Base-by-base conservation (phyloP, 139 green algal species). In the Microglena sp. region DNA sequence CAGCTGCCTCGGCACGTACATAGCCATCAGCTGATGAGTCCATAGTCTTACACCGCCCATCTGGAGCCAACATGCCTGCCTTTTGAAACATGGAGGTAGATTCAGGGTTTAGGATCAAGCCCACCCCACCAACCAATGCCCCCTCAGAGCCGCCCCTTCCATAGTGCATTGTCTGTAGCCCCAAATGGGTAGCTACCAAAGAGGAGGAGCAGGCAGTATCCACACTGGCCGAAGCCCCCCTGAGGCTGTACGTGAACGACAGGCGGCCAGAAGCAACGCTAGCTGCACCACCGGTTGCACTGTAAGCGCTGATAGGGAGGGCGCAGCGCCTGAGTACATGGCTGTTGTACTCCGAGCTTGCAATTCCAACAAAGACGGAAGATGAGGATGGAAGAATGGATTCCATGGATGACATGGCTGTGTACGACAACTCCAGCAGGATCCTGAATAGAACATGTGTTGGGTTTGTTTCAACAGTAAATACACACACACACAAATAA, bases 41-140 rank as follows among this genome's bases (percentile, higher is more conserved):
- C 40, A 95, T 70, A 0, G 89, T 89, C 75, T 95, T 93, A 71
- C 89, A 95, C 33, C 87, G 83, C 31, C 89, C 89, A 54, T 88
- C 81, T 5, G 65, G 27, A 1, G 77, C 66, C 30, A 92, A 74
- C 84, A 92, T 87, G 27, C 83, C 82, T 6, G 80, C 78, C 34
- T 36, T 83, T 67, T 93, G 80, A 74, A 92, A 91, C 86, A 92
- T 92, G 33, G 70, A 70, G 1, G 82, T 93, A 8, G 87, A 77
- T 29, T 84, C 78, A 2, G 84, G 82, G 21, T 79, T 84, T 5
- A 93, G 78, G 44, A 93, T 59, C 33, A 93, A 45, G 27, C 84
- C 80, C n/a, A 86, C 82, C 18, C 87, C 87, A 26, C 73, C 85
- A 1, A 71, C 72, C 1, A 91, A 30, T 4, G 64, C 82, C 4